These are phyloP conservation scores for Metschnikowia amazonensis DNA, from an alignment of 805 yeast genomes.

Conservation along the genomic window DNA sequence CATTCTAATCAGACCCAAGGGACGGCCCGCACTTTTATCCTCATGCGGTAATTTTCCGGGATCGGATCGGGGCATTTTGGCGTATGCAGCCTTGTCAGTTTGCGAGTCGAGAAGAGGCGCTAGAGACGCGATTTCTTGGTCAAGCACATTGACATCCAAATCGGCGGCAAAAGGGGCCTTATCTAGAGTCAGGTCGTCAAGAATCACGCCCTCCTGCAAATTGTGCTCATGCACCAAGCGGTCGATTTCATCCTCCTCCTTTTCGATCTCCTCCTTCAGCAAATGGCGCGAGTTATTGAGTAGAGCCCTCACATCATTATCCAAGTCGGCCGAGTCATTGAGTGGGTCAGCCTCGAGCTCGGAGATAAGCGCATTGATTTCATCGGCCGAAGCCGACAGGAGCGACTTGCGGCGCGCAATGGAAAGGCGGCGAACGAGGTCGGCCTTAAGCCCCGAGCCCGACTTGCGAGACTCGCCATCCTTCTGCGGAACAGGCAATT, in stretches of 20 bases:
- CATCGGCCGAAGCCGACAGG: slow-evolving; percentile 38
- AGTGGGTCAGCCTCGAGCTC: slow-evolving; percentile 32
- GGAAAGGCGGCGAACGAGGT: slow-evolving; percentile 26
- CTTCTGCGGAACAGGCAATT: background rate
- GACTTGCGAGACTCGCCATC: slow-evolving; percentile 6
- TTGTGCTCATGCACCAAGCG: slow-evolving; percentile 34
- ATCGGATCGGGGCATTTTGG: background rate
- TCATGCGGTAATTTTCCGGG: background rate
- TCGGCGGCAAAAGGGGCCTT: slow-evolving; percentile 7
- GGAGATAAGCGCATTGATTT: slow-evolving; percentile 33
- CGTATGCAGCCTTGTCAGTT: slow-evolving; percentile 1
- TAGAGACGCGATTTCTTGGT: slow-evolving; percentile 39
- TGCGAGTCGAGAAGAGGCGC: slow-evolving; percentile 39
- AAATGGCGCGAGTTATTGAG: slow-evolving; percentile 19
- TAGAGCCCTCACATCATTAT: slow-evolving; percentile 9
- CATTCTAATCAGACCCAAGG: slow-evolving; percentile 25
- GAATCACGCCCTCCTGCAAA: slow-evolving; percentile 29
- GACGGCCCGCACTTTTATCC: slow-evolving; percentile 21
- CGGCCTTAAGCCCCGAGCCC: slow-evolving; percentile 12
- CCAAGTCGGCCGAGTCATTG: slow-evolving; percentile 12
- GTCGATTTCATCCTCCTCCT: slow-evolving; percentile 39
- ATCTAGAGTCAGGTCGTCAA: slow-evolving; percentile 20
- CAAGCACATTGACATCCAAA: slow-evolving; percentile 30
- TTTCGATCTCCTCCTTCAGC: slow-evolving; percentile 22
- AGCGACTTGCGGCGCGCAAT: slow-evolving; percentile 36